Evolutionary conservation across 208 protist genomes (phyloP), one percentile per base, ranked within the genome.

Genomic region (Phytomonas sp.): DNA sequence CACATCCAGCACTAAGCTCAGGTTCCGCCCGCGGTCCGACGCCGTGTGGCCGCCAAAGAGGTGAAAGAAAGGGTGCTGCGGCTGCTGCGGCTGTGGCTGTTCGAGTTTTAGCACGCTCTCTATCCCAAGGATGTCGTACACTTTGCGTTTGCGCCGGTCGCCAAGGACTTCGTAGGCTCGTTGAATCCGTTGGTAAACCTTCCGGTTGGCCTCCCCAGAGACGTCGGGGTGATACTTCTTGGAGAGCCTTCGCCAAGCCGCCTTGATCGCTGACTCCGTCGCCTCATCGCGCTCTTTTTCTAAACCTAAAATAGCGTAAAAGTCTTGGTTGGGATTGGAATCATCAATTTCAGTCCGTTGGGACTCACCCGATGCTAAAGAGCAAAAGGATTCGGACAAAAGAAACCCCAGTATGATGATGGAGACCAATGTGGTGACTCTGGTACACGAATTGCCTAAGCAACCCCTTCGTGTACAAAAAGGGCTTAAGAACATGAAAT

Each of bases 41-140:
- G 69, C 67, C 65, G 82, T 69, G 33, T 78, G 71, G 71, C 78
- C 70, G 19, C 77, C 72, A 26, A 78, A 84, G 33, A 81, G 70
- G 12, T 63, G 71, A 14, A 75, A 73, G 52, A 81, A 72, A 8
- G 76, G 77, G 62, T 81, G 73, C 45, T 68, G 64, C 49, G 73
- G 72, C 56, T 80, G 76, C 45, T 71, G 76, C 68, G 70, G 71
- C 37, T 70, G 70, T 52, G 75, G 74, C 60, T 80, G 62, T 80
- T 90, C 75, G 49, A 97, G 75, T 80, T 91, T 88, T 71, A 81
- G 62, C 16, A 97, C 40, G 16, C 93, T 92, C 29, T 95, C 89
- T 32, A 92, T 79, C 16, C 94, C 94, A 14, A 84, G 87, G 69
- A 94, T 91, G 71, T 98, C 94, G 72, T 95, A 98, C 73, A 98